Evolutionary conservation across 1,284 basidiomycete genomes (phyloP).

Genomic region (Papiliotrema terrestris): DNA sequence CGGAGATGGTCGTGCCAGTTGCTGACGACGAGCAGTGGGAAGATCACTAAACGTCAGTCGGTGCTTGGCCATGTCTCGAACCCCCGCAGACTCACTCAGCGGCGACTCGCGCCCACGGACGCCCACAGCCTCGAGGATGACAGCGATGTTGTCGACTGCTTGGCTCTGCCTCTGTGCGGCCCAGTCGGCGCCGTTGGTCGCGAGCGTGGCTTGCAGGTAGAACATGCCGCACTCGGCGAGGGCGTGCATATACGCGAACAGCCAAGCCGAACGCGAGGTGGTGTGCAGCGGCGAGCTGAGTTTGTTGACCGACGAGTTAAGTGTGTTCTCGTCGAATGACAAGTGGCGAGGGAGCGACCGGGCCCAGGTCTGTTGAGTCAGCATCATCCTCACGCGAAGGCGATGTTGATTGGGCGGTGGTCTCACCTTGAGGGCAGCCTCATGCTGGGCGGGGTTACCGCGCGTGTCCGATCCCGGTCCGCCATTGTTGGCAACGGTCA

Average conservation of each 20-base stretch:
- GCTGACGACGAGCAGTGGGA: conserved; percentile 38
- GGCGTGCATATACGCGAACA: conserved; percentile 52
- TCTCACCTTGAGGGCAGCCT: conserved; percentile 38
- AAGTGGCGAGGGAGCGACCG: conserved; percentile 45
- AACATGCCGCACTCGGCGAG: conserved; percentile 52
- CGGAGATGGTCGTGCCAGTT: conserved; percentile 43
- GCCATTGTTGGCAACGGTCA: conserved; percentile 32
- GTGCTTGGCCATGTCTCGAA: background rate
- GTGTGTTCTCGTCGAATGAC: conserved; percentile 50
- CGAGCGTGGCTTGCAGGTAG: conserved; percentile 47
- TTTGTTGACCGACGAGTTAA: conserved; percentile 37
- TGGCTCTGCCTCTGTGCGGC: conserved; percentile 44
- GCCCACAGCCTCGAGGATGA: conserved; percentile 43
- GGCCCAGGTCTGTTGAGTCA: conserved; percentile 42
- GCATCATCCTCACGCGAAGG: background rate
- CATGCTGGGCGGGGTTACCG: conserved; percentile 22
- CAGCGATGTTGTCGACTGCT: conserved; percentile 47
- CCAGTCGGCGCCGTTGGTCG: conserved; percentile 21
- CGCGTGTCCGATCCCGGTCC: conserved; percentile 14
- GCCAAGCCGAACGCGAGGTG: conserved; percentile 43
- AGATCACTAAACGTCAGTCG: conserved; percentile 26
- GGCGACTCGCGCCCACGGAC: conserved; percentile 41
- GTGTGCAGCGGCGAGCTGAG: conserved; percentile 39
- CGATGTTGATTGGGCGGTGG: background rate
- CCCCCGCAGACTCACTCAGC: conserved; percentile 31